Base-by-base conservation (phyloP, 768 basidiomycete genomes). In the Psilocybe subaeruginosa region DNA sequence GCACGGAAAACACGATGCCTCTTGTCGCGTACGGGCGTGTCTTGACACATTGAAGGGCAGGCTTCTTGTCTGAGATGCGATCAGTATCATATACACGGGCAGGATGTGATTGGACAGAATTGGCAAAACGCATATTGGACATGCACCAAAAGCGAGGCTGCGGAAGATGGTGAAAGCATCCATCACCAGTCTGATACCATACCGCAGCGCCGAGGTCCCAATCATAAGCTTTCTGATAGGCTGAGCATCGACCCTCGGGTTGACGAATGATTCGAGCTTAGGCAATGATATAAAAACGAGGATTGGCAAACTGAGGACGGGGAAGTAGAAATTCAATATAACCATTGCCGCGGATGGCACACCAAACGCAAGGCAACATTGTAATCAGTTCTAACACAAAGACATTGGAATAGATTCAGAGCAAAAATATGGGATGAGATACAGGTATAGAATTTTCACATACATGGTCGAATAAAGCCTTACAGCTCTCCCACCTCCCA, bases 401-500 rank as follows among this genome's bases (percentile, higher is more conserved):
- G 45, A 58, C 23, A 59, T 46, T 35, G 35, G 54, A 66, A 67
- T 59, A 64, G 56, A 62, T 31, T 50, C 58, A 64, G 56, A 55
- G 51, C 60, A 64, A 62, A 65, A 56, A 63, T 66, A 66, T 65
- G 63, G 45, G 60, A 66, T 58, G 62, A 66, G 62, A 64, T 64
- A 66, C 65, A 68, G 62, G 63, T 66, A 65, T 49, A 58, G 39
- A 62, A 51, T 59, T 56, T 61, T 56, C 58, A 69, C 66, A 64
- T 64, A 68, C 66, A 49, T 65, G 56, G 35, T 61, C 39, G 48
- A 54, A 55, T 49, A 45, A 47, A 35, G 37, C 54, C 50, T 71
- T 82, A 92, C 73, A 93, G 67, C 67, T 92, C 92, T 55, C 86
- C 92, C 8, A 85, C 80, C 73, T 90, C 90, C 92, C 92, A 93